Evolutionary conservation across 2,329 filamentous ascomycete genomes (phyloP).

Genomic region (Neofusicoccum kwambonambiense): DNA sequence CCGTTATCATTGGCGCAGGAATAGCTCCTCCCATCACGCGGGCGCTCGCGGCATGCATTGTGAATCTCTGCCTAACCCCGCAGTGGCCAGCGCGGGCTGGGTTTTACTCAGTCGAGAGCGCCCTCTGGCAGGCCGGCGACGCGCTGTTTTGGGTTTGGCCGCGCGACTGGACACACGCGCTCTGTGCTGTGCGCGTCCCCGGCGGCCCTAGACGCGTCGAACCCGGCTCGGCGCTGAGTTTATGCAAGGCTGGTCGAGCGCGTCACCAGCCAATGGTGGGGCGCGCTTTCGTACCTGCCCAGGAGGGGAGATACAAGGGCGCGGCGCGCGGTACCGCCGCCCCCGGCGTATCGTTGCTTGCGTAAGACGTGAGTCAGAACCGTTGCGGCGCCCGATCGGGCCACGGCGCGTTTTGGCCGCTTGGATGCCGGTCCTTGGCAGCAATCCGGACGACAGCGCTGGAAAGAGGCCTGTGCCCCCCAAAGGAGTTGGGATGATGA

Average conservation of each 20-base stretch:
- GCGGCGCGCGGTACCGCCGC: neutral
- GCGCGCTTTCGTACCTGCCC: constrained; percentile 11
- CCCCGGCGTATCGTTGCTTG: neutral
- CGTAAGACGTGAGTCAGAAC: neutral
- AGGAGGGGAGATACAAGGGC: neutral
- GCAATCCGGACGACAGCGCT: neutral
- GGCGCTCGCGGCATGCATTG: neutral
- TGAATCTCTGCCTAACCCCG: neutral
- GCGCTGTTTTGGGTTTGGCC: neutral
- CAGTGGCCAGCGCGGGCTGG: neutral
- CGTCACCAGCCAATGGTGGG: constrained; percentile 13
- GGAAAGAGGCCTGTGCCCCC: too few species aligned
- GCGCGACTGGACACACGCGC: neutral
- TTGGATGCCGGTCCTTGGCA: neutral
- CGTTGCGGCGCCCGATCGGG: neutral
- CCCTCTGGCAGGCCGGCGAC: neutral
- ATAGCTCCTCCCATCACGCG: neutral
- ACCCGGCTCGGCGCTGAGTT: neutral
- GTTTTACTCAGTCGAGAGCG: too few species aligned
- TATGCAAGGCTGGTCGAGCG: constrained; percentile 9
- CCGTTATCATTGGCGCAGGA: too few species aligned
- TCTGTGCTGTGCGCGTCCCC: neutral
- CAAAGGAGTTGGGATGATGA: neutral
- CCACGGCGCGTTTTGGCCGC: neutral
- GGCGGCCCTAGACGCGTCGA: neutral